Conservation (phyloP, 2,329 filamentous ascomycete species). For the Apiospora marii region DNA sequence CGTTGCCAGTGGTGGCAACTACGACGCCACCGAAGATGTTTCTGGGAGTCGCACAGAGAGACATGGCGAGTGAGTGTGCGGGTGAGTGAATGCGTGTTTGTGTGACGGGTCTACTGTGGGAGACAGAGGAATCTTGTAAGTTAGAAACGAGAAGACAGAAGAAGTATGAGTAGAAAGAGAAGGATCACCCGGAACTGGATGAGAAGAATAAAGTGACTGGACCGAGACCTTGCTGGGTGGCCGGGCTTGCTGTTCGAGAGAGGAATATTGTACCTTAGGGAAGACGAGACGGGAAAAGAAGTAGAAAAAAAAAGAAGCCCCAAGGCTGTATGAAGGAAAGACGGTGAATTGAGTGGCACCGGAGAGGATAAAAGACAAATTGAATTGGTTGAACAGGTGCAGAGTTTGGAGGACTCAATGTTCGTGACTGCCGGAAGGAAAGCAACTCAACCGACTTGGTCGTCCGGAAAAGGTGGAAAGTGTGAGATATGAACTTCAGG, state of each 20-base stretch:
- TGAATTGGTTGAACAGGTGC: too few relatives aligned
- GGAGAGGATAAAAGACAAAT: too few relatives aligned
- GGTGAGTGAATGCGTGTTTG: background rate
- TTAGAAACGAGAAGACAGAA: background rate
- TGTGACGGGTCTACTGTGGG: background rate
- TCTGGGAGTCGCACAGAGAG: constrained; percentile 14
- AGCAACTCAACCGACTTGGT: too few relatives aligned
- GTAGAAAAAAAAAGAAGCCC: too few relatives aligned
- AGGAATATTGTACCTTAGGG: too few relatives aligned
- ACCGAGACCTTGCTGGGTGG: background rate
- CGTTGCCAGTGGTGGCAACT: constrained; percentile 66
- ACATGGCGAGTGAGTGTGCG: background rate
- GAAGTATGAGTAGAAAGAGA: background rate
- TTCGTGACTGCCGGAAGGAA: too few relatives aligned
- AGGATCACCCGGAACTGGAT: background rate
- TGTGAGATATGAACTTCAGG: too few relatives aligned
- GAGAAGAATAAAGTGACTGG: background rate
- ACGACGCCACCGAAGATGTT: constrained; percentile 61
- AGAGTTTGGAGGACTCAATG: too few relatives aligned
- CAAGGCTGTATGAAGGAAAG: too few relatives aligned
- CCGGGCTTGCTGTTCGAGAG: background rate
- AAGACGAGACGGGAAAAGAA: too few relatives aligned
- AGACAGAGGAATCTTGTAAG: background rate
- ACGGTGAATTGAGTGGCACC: too few relatives aligned
- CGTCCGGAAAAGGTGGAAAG: too few relatives aligned